Base-by-base conservation (phyloP, 2,329 filamentous ascomycete species). In the Aureobasidium sp. region DNA sequence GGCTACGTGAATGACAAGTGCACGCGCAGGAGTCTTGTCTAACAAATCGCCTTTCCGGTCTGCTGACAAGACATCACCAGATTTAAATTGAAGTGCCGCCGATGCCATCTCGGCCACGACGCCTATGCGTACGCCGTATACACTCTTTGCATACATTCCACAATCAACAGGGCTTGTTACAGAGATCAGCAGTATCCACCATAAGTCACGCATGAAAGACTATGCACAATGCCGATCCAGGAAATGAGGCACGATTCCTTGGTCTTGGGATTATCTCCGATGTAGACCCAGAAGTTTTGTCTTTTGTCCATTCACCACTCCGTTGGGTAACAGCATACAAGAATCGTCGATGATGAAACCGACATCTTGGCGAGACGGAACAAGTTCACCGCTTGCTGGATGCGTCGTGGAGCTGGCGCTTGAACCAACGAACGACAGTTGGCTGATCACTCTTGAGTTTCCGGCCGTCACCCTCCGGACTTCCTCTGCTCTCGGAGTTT, bases 301-400 rank as follows among this genome's bases (percentile, higher is more conserved):
- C 31, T 20, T 31, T 55, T 2, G 14, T 48, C 31, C 31, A 34
- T 14, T 29, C 45, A 29, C 7, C 25, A 31, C 7, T 25, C 27
- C 15, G 15, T 48, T 42, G 34, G 15, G 29, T 31, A 29, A 41
- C 17, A 25, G 9, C 36, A 29, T 20, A 17, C 51, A 29, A 15
- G n/a, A 17, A 55, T 55, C 22, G 25, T 55, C 37, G 51, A 55
- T 27, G 37, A 17, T 20, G 2, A 42, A 34, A 29, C 22, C 34
- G 51, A 55, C 37, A 55, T 37, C 51, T 55, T 55, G 51, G 51
- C 51, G 20, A 55, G 8, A 42, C 51, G 22, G 37, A 55, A 42
- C 51, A 42, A 42, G 51, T 55, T 42, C 37, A 55, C 51, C 51
- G 51, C 36, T 42, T 14, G 36, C 39, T 41, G 36, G 22, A 22